phyloP scores from a whole-genome alignment of 208 protist genomes.

The Acanthamoeba quina region DNA sequence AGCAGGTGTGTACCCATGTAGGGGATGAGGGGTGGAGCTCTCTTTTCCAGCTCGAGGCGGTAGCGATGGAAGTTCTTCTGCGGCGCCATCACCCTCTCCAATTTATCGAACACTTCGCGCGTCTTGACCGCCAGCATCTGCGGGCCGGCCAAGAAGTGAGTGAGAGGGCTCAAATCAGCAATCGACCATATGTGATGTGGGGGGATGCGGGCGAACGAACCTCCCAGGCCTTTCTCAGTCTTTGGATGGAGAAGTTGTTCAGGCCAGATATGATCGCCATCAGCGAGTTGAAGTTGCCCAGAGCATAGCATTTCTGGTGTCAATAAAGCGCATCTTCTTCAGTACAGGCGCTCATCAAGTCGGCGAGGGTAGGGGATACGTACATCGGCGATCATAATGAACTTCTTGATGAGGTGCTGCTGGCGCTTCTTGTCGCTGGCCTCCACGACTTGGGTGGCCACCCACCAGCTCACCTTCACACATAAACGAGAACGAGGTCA shows the following conservation, averaged over 20 bases:
- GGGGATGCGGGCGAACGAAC: background rate
- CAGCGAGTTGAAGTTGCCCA: constrained; percentile 69
- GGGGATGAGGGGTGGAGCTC: constrained; percentile 31
- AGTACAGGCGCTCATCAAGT: background rate
- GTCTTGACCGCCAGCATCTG: constrained; percentile 37
- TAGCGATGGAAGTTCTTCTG: constrained; percentile 56
- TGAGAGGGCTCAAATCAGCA: background rate
- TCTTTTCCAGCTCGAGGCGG: constrained; percentile 23
- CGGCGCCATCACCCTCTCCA: constrained; percentile 69
- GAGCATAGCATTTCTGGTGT: constrained; percentile 27
- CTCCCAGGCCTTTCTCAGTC: constrained; percentile 71
- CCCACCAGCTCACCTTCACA: constrained; percentile 63
- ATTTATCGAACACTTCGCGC: constrained; percentile 33
- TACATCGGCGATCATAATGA: constrained; percentile 71
- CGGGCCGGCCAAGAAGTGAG: background rate
- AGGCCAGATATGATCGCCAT: constrained; percentile 76
- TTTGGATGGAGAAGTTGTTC: constrained; percentile 73
- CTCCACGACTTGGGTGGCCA: constrained; percentile 64
- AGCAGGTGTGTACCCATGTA: background rate
- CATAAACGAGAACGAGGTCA: background rate
- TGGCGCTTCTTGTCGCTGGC: constrained; percentile 25
- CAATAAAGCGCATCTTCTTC: background rate
- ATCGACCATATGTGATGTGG: background rate
- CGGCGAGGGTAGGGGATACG: background rate
- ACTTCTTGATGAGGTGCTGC: constrained; percentile 43